Conservation (phyloP, 228 moss, liverwort and hornwort genomes). For the Sphagnum magellanicum region DNA sequence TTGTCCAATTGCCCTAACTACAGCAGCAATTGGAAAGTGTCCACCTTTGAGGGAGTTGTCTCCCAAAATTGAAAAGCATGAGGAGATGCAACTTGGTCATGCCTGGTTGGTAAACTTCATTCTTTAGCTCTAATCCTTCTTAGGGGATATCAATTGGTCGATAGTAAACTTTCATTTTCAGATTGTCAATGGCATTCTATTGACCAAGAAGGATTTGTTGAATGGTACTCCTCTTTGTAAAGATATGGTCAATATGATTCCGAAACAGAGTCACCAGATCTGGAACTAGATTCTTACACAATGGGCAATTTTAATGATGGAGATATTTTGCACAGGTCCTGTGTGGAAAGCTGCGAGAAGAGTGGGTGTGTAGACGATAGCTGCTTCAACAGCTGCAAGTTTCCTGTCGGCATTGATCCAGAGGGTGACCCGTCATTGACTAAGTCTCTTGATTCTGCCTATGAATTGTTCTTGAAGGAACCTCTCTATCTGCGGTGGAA, state of each 20-base stretch:
- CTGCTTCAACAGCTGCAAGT: slow-evolving; percentile 22
- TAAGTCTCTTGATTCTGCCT: slow-evolving; percentile 5
- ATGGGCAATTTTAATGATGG: not conserved
- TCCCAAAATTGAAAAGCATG: too few relatives aligned
- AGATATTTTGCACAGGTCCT: slow-evolving; percentile 16
- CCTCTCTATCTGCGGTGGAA: slow-evolving; percentile 17
- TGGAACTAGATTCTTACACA: not conserved
- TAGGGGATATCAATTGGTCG: too few relatives aligned
- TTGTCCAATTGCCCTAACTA: not conserved
- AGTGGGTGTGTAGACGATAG: slow-evolving; percentile 18
- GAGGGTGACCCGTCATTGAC: slow-evolving; percentile 11
- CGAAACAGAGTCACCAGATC: too few relatives aligned
- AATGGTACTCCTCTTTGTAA: too few relatives aligned
- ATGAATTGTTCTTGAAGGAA: slow-evolving; percentile 7
- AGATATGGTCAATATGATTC: too few relatives aligned
- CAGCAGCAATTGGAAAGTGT: not conserved
- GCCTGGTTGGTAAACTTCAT: too few relatives aligned
- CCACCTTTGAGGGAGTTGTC: not conserved
- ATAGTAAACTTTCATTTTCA: too few relatives aligned
- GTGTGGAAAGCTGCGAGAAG: slow-evolving; percentile 34
- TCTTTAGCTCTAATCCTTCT: too few relatives aligned
- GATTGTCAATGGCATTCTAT: too few relatives aligned
- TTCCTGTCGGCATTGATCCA: not conserved
- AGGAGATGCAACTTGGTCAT: too few relatives aligned
- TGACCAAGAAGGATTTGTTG: too few relatives aligned